Percentiles rank a stretch among this genome's conserved stretches.
These are phyloP conservation scores for Suhomyces tanzawaensis DNA, from an alignment of 805 yeast species.

Conservation along the genomic window DNA sequence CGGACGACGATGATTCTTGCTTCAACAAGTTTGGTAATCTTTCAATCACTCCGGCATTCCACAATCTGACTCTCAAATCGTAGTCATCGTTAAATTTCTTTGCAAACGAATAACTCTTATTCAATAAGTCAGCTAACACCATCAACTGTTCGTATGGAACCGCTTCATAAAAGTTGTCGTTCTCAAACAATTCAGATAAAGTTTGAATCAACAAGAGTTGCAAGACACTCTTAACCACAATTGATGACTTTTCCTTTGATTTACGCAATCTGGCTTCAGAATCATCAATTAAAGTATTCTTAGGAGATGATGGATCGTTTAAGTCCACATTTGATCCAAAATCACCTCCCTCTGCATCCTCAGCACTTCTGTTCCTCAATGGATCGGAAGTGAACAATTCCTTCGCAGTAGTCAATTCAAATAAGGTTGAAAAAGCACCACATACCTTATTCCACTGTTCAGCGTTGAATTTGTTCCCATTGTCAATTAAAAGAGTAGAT, in stretches of 20 bases:
- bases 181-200: constrained; percentile 73
- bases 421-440: constrained; percentile 62
- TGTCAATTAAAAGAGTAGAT: constrained; percentile 74
- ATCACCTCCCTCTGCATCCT: constrained; percentile 30
- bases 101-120: constrained; percentile 76
- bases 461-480: constrained; percentile 58
- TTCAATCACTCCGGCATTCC: constrained; percentile 90
- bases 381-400: constrained; percentile 74
- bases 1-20: constrained; percentile 89
- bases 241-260: constrained; percentile 61
- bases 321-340: constrained; percentile 15
- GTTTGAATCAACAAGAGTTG: constrained; percentile 88
- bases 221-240: constrained; percentile 88
- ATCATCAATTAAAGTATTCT: constrained; percentile 18
- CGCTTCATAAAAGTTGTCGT: constrained; percentile 60
- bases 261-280: constrained; percentile 39
- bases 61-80: constrained; percentile 80
- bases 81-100: constrained; percentile 84
- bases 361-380: constrained; percentile 18
- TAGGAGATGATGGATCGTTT: constrained; percentile 8
- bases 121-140: constrained; percentile 57
- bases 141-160: constrained; percentile 68
- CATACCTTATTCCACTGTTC: constrained; percentile 76
- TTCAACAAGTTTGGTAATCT: constrained; percentile 86
- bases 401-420: constrained; percentile 79